Base-by-base conservation (phyloP, 2,329 filamentous ascomycete genomes). In the Anthostomella pinea region DNA sequence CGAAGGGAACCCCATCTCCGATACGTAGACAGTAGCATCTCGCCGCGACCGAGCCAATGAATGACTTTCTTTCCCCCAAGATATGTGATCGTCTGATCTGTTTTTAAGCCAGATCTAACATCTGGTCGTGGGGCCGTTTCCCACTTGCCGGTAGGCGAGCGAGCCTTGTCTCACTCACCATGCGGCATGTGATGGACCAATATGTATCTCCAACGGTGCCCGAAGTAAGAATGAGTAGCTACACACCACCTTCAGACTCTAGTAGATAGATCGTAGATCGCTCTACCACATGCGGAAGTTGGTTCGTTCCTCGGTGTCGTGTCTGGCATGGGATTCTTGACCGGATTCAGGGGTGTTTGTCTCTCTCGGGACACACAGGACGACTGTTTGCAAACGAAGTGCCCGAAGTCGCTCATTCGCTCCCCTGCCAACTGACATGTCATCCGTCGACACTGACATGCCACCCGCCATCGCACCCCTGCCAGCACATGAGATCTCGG, bases 371-470 rank as follows among this genome's bases (percentile, higher is more conserved):
- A n/a, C n/a, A n/a, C n/a, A n/a, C n/a, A n/a, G n/a, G n/a, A n/a
- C n/a, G n/a, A n/a, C n/a, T n/a, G n/a, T n/a, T n/a, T n/a, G n/a
- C n/a, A n/a, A n/a, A n/a, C n/a, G n/a, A n/a, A n/a, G 25, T 27
- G 25, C 25, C 25, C 25, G 25, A 27, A 27, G 25, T 27, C 21
- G 7, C 21, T 22, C 11, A 22, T 22, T 11, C 7, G 21, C 7
- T 11, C 21, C 21, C 21, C 11, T 22, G 11, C 21, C 21, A 22
- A 22, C 25, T 6, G n/a, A n/a, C n/a, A n/a, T n/a, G n/a, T n/a
- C n/a, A n/a, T n/a, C n/a, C n/a, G n/a, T n/a, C 40, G 38, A 39
- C 35, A 33, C 38, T 38, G 41, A 41, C 15, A 14, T 32, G 34
- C 33, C 34, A 37, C n/a, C n/a, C n/a, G n/a, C n/a, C n/a, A n/a